phyloP scores from a whole-genome alignment of 441 rosid species.

The Dalechampia spathulata region DNA sequence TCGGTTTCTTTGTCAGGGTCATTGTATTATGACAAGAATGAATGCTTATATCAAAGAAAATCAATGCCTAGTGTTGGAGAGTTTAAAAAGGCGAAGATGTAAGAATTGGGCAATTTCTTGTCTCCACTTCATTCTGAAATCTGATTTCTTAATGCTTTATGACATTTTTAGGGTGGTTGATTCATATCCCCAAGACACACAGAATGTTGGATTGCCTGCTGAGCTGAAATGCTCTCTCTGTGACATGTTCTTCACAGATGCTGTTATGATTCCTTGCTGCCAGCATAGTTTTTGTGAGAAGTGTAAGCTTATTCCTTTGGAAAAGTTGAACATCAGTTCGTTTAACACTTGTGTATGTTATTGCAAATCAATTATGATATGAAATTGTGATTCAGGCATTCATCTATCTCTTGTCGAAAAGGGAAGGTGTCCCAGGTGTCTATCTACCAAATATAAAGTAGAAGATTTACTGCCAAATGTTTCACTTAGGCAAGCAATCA shows the following conservation, averaged over 20 bases:
- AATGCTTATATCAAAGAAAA: conserved; percentile 12
- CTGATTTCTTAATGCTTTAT: conserved; percentile 11
- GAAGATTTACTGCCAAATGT: conserved; percentile 48
- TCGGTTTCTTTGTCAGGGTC: conserved; percentile 15
- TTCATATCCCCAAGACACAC: conserved; percentile 17
- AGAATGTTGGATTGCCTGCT: conserved; percentile 29
- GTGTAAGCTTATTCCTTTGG: conserved; percentile 29
- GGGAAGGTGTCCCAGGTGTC: conserved; percentile 42
- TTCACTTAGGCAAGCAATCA: conserved; percentile 45
- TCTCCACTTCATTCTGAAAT: neutral
- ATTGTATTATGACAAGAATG: conserved; percentile 7
- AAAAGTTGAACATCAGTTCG: too few relatives aligned
- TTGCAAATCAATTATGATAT: conserved; percentile 2
- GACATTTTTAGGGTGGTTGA: conserved; percentile 16
- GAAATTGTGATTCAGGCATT: conserved; percentile 32
- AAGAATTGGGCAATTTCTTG: conserved; percentile 7
- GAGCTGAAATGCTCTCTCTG: conserved; percentile 46
- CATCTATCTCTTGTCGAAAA: conserved; percentile 27
- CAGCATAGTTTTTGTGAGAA: conserved; percentile 48
- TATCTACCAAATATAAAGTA: conserved; percentile 30
- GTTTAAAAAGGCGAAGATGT: conserved; percentile 20
- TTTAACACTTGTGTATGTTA: too few relatives aligned
- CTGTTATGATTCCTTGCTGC: conserved; percentile 60
- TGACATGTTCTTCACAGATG: conserved; percentile 33
- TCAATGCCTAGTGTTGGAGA: conserved; percentile 20